These are phyloP conservation scores for Xylariaceae sp. DNA, from an alignment of 2,329 filamentous ascomycete genomes.

Conservation along the genomic window DNA sequence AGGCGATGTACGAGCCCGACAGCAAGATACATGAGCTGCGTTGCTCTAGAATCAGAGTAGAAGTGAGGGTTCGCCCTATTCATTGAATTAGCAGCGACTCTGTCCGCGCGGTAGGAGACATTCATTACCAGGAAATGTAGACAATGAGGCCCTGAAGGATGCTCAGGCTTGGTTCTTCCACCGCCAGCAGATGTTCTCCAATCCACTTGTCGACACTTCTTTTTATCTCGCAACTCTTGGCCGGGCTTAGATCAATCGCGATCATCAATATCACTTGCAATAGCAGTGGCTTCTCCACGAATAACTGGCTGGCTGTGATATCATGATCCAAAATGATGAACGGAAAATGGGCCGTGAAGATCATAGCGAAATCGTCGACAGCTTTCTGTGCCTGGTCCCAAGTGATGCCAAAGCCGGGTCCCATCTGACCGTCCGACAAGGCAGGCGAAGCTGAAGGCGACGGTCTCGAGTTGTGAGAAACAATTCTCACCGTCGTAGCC, in stretches of 20 bases:
- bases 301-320: slow-evolving; percentile 29
- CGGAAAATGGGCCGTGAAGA: slow-evolving; percentile 35
- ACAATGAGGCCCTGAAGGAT: slow-evolving; percentile 43
- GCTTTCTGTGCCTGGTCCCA: slow-evolving; percentile 36
- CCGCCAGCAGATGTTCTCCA: slow-evolving; percentile 38
- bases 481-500: background rate
- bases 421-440: background rate
- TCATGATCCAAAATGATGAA: slow-evolving; percentile 33
- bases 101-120: background rate
- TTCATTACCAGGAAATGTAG: slow-evolving; percentile 42
- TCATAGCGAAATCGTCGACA: slow-evolving; percentile 31
- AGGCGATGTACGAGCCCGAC: slow-evolving; percentile 40
- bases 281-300: slow-evolving; percentile 34
- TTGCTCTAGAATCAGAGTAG: slow-evolving; percentile 33
- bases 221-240: slow-evolving; percentile 36
- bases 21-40: slow-evolving; percentile 36
- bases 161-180: slow-evolving; percentile 38
- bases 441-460: background rate
- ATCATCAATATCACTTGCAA: slow-evolving; percentile 37
- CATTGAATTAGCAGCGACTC: background rate
- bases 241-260: slow-evolving; percentile 29
- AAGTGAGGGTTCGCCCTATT: slow-evolving; percentile 34
- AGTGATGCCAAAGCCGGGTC: slow-evolving; percentile 34
- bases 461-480: background rate
- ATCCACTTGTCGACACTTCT: slow-evolving; percentile 39